Conservation (phyloP, 257 asterid genomes). For the Solanum ahanhuiri region DNA sequence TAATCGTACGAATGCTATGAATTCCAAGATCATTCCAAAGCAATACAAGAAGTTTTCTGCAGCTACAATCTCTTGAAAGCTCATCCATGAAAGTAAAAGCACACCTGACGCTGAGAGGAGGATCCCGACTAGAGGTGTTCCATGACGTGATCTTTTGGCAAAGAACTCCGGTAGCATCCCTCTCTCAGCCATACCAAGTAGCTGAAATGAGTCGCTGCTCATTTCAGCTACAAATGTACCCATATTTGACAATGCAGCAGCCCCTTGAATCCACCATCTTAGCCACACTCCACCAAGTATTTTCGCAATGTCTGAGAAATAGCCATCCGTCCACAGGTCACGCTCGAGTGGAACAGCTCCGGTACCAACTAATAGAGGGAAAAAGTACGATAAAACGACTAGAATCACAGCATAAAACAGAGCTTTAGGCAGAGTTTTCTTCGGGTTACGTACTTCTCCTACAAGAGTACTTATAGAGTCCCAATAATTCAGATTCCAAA, state of each 20-base stretch:
- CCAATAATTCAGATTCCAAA: constrained; percentile 76
- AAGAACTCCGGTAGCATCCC: constrained; percentile 60
- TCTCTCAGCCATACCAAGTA: constrained; percentile 73
- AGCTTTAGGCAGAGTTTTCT: constrained; percentile 46
- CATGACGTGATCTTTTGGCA: constrained; percentile 47
- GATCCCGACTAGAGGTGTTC: constrained; percentile 57
- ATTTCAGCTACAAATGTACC: constrained; percentile 71
- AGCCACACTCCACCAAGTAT: constrained; percentile 56
- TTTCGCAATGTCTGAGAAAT: constrained; percentile 46
- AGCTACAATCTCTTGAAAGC: constrained; percentile 58
- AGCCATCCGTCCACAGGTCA: constrained; percentile 49
- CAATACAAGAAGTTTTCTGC: constrained; percentile 66
- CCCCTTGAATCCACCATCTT: constrained; percentile 62
- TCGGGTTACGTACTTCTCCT: constrained; percentile 58
- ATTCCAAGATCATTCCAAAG: constrained; percentile 55
- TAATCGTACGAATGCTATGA: constrained; percentile 43
- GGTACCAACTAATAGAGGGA: constrained; percentile 41
- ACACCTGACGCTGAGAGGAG: constrained; percentile 61
- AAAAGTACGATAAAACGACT: constrained; percentile 47
- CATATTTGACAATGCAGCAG: constrained; percentile 64
- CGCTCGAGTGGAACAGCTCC: constrained; percentile 51
- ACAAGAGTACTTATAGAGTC: constrained; percentile 56
- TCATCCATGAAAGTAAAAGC: constrained; percentile 52
- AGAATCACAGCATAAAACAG: constrained; percentile 46
- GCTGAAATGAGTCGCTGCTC: constrained; percentile 70